phyloP scores from a whole-genome alignment of 1,284 basidiomycete species.

The Cutaneotrichosporon sp. region DNA sequence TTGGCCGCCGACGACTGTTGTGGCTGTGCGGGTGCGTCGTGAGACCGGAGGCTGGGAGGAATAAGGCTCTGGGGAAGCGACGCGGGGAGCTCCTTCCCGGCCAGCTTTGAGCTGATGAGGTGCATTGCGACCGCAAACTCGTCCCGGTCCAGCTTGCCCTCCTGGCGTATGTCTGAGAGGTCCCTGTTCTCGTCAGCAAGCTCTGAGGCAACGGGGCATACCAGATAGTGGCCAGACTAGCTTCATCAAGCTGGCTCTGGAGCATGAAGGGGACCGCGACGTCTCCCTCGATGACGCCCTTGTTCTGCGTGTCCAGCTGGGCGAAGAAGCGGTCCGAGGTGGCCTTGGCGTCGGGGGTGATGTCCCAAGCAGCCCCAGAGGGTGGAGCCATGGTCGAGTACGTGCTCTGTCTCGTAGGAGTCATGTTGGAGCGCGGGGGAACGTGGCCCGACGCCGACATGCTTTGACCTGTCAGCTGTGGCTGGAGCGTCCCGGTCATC shows the following conservation, averaged over 20 bases:
- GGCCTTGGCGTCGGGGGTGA: constrained; percentile 78
- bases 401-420: constrained; percentile 6
- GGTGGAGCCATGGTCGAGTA: background rate
- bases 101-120: constrained; percentile 84
- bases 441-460: constrained; percentile 14
- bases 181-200: constrained; percentile 65
- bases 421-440: constrained; percentile 23
- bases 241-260: constrained; percentile 82
- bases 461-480: constrained; percentile 57
- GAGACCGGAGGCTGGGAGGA: constrained; percentile 62
- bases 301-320: constrained; percentile 71
- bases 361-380: constrained; percentile 66
- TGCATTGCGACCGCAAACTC: constrained; percentile 97
- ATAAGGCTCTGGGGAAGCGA: constrained; percentile 72
- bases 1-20: constrained; percentile 31
- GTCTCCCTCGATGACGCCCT: constrained; percentile 87
- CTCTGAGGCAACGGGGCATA: constrained; percentile 48
- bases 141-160: constrained; percentile 83
- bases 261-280: constrained; percentile 96
- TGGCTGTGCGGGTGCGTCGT: background rate
- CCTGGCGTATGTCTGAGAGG: constrained; percentile 85
- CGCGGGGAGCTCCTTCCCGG: constrained; percentile 77
- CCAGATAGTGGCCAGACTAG: constrained; percentile 88
- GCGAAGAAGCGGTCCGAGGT: constrained; percentile 81
- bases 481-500: constrained; percentile 57